Conservation (phyloP, 345 rosid species). For the Populus davidiana region DNA sequence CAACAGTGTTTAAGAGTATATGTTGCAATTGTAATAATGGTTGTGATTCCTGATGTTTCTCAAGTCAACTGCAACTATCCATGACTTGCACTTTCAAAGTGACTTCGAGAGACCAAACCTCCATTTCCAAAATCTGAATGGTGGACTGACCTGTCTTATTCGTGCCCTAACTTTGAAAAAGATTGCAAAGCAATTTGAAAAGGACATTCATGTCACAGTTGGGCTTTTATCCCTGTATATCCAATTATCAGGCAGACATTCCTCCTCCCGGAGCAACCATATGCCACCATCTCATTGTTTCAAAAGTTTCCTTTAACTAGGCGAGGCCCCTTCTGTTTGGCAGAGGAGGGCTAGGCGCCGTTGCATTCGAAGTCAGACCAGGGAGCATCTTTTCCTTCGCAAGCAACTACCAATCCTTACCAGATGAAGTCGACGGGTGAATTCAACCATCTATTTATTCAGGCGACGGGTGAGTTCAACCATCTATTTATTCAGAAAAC, state of each 20-base stretch:
- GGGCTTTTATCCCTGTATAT: not conserved
- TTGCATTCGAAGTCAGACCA: not conserved
- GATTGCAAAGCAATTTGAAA: not conserved
- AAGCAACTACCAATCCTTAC: not conserved
- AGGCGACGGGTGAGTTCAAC: not conserved
- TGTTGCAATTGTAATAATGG: not conserved
- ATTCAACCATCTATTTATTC: too few relatives aligned
- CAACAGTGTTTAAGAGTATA: too few relatives aligned
- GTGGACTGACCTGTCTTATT: conserved; percentile 12
- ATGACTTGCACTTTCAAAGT: not conserved
- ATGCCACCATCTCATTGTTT: not conserved
- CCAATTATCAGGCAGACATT: not conserved
- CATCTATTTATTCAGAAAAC: too few relatives aligned
- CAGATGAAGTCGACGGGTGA: not conserved
- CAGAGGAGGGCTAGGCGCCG: not conserved
- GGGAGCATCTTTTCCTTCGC: not conserved
- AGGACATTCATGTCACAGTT: not conserved
- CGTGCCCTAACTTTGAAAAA: conserved; percentile 25
- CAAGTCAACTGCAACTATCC: not conserved
- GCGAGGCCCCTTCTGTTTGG: not conserved
- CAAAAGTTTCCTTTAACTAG: not conserved
- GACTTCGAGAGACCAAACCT: not conserved
- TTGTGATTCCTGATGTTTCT: not conserved
- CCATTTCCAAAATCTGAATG: not conserved
- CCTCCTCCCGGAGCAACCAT: not conserved